Base-by-base conservation (phyloP, 257 asterid species). In the Primulina tabacum region DNA sequence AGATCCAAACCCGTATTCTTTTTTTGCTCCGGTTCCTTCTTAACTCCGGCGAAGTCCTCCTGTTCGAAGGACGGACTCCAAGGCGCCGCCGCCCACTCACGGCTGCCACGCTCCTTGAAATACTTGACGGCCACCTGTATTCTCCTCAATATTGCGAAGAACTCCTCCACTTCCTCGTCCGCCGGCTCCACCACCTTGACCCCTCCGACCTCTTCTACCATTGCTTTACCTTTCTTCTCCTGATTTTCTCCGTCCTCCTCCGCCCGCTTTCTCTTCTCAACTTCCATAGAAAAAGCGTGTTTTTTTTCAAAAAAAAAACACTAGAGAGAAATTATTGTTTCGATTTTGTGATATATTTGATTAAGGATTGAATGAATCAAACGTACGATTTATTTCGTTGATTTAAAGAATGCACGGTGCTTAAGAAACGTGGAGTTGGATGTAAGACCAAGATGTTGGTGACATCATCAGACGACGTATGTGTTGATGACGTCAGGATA, bases 91-190 rank as follows among this genome's bases (percentile, higher is more conserved):
- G 30, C 7, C 67, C 20, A 18, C 53, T 18, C 53, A n/a, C 53
- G 30, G 32, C 52, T 68, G 40, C 32, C 37, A 16, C 69, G 68
- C 57, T 70, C 66, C 14, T 76, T 26, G 34, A 80, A 76, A 67
- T 80, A 80, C 79, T 76, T 70, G 8, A 80, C 67, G 3, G 81
- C 84, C 40, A 40, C 72, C 60, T 43, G 74, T 9, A 75, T 74
- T 56, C 79, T 73, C 73, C 69, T 64, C 17, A 80, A 55, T 4
- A 80, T 80, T 2, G 76, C 72, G 56, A 38, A 80, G 62, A 80
- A 76, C 60, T 80, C 81, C 77, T 80, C 84, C 70, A 80, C 84
- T 33, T 80, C 84, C 14, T 73, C 76, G 7, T 76, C 84, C 11
- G 28, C 63, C 62, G 62, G 34, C 33, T 34, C 32, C 62, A n/a